Base-by-base conservation (phyloP, 805 yeast genomes). In the Candida silvicultrix region DNA sequence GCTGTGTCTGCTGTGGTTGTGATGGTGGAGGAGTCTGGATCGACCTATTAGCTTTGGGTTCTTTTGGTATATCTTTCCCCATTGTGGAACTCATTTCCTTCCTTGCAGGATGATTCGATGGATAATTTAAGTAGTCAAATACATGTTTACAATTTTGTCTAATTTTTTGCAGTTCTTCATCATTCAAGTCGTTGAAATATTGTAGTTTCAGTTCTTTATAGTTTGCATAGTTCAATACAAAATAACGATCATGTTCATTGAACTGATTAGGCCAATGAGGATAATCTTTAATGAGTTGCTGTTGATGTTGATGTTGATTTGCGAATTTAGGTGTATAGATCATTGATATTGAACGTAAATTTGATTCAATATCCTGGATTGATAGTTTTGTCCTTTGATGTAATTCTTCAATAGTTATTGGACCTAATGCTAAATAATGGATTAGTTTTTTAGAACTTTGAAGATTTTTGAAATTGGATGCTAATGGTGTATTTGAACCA, bases 401-500 rank as follows among this genome's bases (percentile, higher is more conserved):
- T 12, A 77, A 52, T 2, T 60, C 61, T 3, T 56, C 52, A 1
- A 58, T 50, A 1, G 75, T 55, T 16, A 63, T 58, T 2, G 81
- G 80, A 1, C 79, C 81, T 38, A 77, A 57, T 1, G 82, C 77
- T 34, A 77, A 53, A 22, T 71, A 57, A 49, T 73, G 74, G 20
- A 75, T 53, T 35, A 77, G 62, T 43, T 73, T 69, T 52, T 52
- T 58, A n/a, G 57, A 46, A 22, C 59, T 53, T 16, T 56, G 51
- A 18, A 54, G 42, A 31, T 54, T 44, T 23, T 57, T 47, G 39
- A 53, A 52, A 12, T 56, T 15, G 35, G 60, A 38, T 48, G 57
- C 41, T n/a, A 44, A 20, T 12, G 34, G 21, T 10, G 41, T 21
- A 19, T 19, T 40, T 15, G 38, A 31, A 16, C 36, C 21, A 34